Base-by-base conservation (phyloP, 164 flowering plant species). In the Hamamelis virginiana region DNA sequence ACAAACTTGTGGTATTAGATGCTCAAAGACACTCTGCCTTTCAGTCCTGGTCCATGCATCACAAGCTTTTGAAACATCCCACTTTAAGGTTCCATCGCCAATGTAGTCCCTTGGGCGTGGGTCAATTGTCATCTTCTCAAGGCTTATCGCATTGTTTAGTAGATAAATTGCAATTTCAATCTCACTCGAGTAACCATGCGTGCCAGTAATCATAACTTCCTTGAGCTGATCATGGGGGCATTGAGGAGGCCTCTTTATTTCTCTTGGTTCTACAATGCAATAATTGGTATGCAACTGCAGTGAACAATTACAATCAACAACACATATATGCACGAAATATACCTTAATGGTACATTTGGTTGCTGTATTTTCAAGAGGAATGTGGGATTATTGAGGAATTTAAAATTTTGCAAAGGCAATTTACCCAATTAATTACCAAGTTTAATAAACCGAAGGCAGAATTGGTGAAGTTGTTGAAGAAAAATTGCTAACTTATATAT, bases 141-240 rank as follows among this genome's bases (percentile, higher is more conserved):
- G 26, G 5, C 38, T 9, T 15, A 15, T 15, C 12, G 56, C 67
- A 64, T 64, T 64, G 38, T 64, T 46, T 1, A 64, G 67, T 38
- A 64, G 13, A 23, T 47, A 46, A 23, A 22, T 45, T 11, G 48
- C 67, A 47, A 64, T 8, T 8, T 64, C 55, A 23, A 64, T 64
- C 33, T 64, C 67, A 2, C 41, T 64, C 55, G 1, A 19, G 48
- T 22, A 21, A 16, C 67, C 67, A 48, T 13, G 26, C 11, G 26
- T 11, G 1, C 67, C 67, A 12, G 16, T 46, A 22, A 64, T 64
- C 19, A 64, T 55, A 47, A 45, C 67, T 25, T 47, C 18, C 53
- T 64, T 64, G 67, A 64, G 67, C 14, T 64, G 55, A 64, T 64
- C 27, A 16, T 46, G 67, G 18, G 67, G 67, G n/a, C 11, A 26